Evolutionary conservation across 257 asterid species (phyloP), one percentile per base, ranked within the genome.

Genomic region (Gentiana straminea): DNA sequence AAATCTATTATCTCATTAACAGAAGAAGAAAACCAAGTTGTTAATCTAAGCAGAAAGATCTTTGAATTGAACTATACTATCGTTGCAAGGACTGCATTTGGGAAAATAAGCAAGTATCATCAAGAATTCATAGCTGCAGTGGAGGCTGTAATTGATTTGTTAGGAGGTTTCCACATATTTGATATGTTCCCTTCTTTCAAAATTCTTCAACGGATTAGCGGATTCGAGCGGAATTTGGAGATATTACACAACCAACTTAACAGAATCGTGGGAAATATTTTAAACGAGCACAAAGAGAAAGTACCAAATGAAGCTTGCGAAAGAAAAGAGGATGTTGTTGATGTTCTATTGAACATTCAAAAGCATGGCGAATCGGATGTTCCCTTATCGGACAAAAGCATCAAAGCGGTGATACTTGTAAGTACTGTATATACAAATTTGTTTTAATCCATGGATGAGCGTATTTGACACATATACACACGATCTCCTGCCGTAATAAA

Each of bases 391-490:
- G 4, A 57, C 15, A 12, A 9, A 52, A 41, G 51, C 52, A 51
- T 65, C 54, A 64, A 64, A 49, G 69, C 46, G 8, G 57, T 58
- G 13, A 56, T 64, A 13, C 39, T 6, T 33, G 69, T 56, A 38
- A 64, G 69, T 37, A 24, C 24, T 24, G 24, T 24, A 24, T 24
- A 24, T 24, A 24, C 24, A 24, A 24, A 24, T 24, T 24, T 24
- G 24, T 24, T 24, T 1, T 24, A 24, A 24, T 24, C 24, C 24
- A 24, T 0, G 24, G 24, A 24, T 24, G 24, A 24, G 24, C 24
- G 24, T 24, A 24, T 24, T 24, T 24, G 24, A 24, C 24, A 24
- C 24, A 24, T 15, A 15, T 24, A 24, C 24, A 24, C 24, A 24
- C 24, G 24, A 24, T 24, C 24, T 24, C 24, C 24, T 24, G 24